Evolutionary conservation across 192 early-diverging fungal genomes (phyloP), one percentile per base, ranked within the genome.

Genomic region (Linderina pennispora): DNA sequence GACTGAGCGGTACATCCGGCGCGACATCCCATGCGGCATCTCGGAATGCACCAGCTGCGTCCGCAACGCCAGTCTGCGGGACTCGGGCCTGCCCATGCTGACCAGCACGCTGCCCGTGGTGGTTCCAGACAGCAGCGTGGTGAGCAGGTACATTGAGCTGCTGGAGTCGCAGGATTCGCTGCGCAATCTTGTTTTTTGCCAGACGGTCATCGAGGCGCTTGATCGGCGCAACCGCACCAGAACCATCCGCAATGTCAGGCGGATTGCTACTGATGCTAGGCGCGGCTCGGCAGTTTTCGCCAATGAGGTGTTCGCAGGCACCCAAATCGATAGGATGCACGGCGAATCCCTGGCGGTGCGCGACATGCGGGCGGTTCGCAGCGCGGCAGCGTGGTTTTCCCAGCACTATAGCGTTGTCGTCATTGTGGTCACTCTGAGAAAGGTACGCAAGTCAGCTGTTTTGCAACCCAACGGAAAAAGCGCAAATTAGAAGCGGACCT

Each of bases 121-220:
- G 21, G 51, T 73, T 23, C 64, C 70, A 0, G 70, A 74, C 23
- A 47, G 18, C 36, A 48, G 64, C 44, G 58, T 54, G 4, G 55
- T 65, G 34, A 74, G 70, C 50, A 67, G 83, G n/a, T 89, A 77
- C 49, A 76, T 83, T 2, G 83, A 84, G 48, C 45, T 89, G n/a
- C 62, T 86, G 4, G 82, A 86, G 53, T 77, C 80, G 36, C 68
- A 66, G n/a, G 79, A 77, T 4, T 47, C 13, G 20, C 48, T 89
- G 5, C 65, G 55, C 3, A 82, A 83, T 50, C 50, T 89, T 19
- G 80, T 89, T 44, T 71, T 85, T 26, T 75, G 77, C 40, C 83
- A 89, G 54, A 85, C 83, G 0, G 57, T 84, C 2, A 44, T 80
- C 16, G 65, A 73, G 16, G 69, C 77, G 56, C 58, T 88, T 8